These are phyloP conservation scores for Letharia columbiana DNA, from an alignment of 495 filamentous ascomycete species.

Conservation along the genomic window DNA sequence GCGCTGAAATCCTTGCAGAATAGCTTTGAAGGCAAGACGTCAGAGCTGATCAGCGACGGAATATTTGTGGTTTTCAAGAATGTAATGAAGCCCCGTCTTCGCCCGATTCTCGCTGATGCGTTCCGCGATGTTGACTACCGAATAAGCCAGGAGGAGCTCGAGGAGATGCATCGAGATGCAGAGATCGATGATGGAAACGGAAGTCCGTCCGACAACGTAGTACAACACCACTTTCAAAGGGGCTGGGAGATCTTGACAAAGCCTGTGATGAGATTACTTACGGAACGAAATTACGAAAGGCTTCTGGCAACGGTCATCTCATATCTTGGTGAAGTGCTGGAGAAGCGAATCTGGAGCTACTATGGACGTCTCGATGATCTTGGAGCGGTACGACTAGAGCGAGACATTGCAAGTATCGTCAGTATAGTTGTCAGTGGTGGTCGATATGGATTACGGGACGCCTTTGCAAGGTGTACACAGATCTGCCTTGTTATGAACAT, in stretches of 20 bases:
- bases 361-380: conserved; percentile 71
- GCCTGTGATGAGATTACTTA: conserved; percentile 80
- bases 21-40: conserved; percentile 65
- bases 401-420: conserved; percentile 76
- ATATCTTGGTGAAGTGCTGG: conserved; percentile 67
- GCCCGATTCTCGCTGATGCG: conserved; percentile 75
- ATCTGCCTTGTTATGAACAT: conserved; percentile 86
- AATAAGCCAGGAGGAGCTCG: conserved; percentile 42
- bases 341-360: conserved; percentile 86
- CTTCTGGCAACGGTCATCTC: conserved; percentile 63
- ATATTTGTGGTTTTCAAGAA: conserved; percentile 78
- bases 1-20: conserved; percentile 59
- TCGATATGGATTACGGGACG: conserved; percentile 70
- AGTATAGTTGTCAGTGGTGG: conserved; percentile 64
- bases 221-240: conserved; percentile 64
- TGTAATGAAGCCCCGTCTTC: conserved; percentile 75
- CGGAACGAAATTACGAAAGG: conserved; percentile 56
- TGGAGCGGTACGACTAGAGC: conserved; percentile 78
- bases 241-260: conserved; percentile 78
- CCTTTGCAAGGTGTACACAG: conserved; percentile 72
- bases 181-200: conserved; percentile 25
- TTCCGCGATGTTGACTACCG: conserved; percentile 89
- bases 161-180: conserved; percentile 25
- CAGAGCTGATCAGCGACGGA: conserved; percentile 74
- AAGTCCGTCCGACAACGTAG: conserved; percentile 41